These are phyloP conservation scores for Penicillium cinerascens DNA, from an alignment of 495 filamentous ascomycete genomes.

Conservation along the genomic window DNA sequence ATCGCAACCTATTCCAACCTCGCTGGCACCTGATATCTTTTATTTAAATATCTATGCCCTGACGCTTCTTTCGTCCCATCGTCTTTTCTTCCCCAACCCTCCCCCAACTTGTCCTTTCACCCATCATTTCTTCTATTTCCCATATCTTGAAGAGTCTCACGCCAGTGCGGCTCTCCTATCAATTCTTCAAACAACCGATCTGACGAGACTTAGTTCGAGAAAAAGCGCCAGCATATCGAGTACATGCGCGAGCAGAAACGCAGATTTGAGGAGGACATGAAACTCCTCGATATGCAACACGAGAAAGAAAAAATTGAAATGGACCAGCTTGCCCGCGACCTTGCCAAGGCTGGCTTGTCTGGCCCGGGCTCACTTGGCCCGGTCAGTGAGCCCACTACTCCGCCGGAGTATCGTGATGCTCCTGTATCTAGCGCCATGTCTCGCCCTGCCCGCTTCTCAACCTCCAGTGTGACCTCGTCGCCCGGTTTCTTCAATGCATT, in stretches of 20 bases:
- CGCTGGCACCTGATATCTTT: background rate
- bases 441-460: slow-evolving; percentile 77
- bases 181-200: slow-evolving; percentile 7
- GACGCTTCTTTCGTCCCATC: background rate
- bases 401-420: slow-evolving; percentile 85
- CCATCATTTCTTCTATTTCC: background rate
- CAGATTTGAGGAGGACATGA: slow-evolving; percentile 83
- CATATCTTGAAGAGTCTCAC: background rate
- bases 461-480: slow-evolving; percentile 75
- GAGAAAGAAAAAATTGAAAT: slow-evolving; percentile 78
- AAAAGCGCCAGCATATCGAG: slow-evolving; percentile 86
- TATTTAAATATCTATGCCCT: background rate
- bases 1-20: background rate
- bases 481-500: slow-evolving; percentile 72
- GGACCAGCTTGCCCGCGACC: slow-evolving; percentile 71
- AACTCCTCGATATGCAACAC: slow-evolving; percentile 76
- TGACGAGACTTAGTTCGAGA: slow-evolving; percentile 68
- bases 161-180: background rate
- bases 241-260: slow-evolving; percentile 77
- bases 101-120: background rate
- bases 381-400: slow-evolving; percentile 91
- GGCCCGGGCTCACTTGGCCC: too few relatives aligned
- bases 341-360: slow-evolving; percentile 57
- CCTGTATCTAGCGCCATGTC: slow-evolving; percentile 70
- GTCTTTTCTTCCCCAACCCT: background rate